Conservation (phyloP, 2,329 filamentous ascomycete genomes). For the Thelonectria blattea region DNA sequence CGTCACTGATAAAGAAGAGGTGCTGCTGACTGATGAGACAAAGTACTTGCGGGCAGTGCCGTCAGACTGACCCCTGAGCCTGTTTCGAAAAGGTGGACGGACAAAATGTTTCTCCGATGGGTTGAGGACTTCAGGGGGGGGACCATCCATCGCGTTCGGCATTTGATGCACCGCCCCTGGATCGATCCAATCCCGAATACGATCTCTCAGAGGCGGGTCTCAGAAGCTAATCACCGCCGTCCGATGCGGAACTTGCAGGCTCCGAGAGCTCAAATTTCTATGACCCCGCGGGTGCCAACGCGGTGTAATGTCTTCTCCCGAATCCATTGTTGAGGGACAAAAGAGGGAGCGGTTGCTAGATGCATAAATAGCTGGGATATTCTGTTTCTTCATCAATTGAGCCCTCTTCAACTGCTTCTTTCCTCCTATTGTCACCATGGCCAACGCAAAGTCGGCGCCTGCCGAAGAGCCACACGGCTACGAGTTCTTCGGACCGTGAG, state of each 20-base stretch:
- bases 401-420: background rate
- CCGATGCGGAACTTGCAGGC: slow-evolving; percentile 29
- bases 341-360: background rate
- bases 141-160: no score
- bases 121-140: background rate
- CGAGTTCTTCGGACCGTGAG: slow-evolving; percentile 60
- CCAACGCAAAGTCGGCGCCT: slow-evolving; percentile 34
- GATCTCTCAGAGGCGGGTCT: background rate
- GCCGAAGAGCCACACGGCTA: slow-evolving; percentile 50
- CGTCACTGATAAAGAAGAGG: background rate
- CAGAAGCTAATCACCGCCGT: background rate
- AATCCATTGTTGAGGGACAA: background rate
- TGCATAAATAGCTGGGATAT: background rate
- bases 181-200: background rate
- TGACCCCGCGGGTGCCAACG: slow-evolving; percentile 15
- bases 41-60: background rate
- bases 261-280: slow-evolving; percentile 23
- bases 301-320: slow-evolving; percentile 14
- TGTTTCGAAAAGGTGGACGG: slow-evolving; percentile 1
- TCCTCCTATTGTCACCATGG: slow-evolving; percentile 38
- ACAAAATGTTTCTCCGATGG: slow-evolving; percentile 28
- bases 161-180: background rate
- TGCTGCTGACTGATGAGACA: background rate
- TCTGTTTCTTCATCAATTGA: background rate
- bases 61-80: background rate